Base-by-base conservation (phyloP, 352 stramenopile species). In the Phytophthora melonis region DNA sequence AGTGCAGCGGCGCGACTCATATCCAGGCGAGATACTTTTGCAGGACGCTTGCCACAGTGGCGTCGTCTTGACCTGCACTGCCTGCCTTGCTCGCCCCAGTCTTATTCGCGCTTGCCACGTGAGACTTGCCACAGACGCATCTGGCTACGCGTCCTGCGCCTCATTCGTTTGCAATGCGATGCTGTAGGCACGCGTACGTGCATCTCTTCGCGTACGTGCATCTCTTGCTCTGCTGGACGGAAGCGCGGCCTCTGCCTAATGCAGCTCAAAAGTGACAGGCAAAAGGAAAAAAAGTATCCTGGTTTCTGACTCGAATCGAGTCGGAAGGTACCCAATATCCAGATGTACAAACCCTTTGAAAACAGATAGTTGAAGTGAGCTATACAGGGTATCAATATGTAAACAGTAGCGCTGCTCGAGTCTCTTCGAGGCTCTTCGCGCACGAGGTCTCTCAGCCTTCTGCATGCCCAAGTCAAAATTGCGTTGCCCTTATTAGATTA, bases 31-130 rank as follows among this genome's bases (percentile, higher is more conserved):
- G 58, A 71, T 62, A 47, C 60, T 66, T 73, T 62, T 41, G 70
- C 41, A 63, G 58, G 27, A 36, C 25, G 39, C 72, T 79, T 58
- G 10, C 68, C 72, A 79, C 72, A 79, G 72, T 79, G 67, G 54
- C 18, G 27, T 27, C 3, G 30, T 9, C 30, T 36, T 36, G 27
- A 32, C 55, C 25, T 69, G 16, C n/a, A 27, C 25, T 27, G 25
- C 25, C 25, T 27, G 27, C 27, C 5, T 16, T 18, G 18, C 30
- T 54, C n/a, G 25, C 7, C 34, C 8, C 18, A n/a, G 23, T 66
- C 57, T 79, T 79, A 75, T 75, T 78, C 71, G 41, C 25, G 23
- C 39, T 61, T 63, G 61, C 61, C 47, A 71, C 49, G 50, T 21
- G 34, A 56, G 43, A 61, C 55, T 74, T 64, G 47, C 57, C 66